Evolutionary conservation across 257 asterid genomes (phyloP).

Genomic region (Nicotiana benthamiana): DNA sequence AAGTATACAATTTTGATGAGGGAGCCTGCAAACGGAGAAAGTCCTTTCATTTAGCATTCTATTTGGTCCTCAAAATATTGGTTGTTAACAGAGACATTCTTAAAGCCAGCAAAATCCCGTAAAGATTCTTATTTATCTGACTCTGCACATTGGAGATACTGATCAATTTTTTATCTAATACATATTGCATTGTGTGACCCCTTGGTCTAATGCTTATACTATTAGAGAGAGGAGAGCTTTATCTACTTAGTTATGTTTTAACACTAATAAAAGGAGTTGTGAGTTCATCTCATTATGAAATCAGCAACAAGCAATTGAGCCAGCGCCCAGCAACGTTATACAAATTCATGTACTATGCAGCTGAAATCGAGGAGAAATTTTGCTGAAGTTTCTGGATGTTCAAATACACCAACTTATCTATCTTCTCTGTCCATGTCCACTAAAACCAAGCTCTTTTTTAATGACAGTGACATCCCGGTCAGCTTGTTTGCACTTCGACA

Average conservation of each 20-base stretch:
- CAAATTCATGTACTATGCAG: not conserved
- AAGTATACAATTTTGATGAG: constrained; percentile 76
- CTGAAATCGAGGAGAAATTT: not conserved
- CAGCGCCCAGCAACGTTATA: not conserved
- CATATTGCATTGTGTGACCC: not conserved
- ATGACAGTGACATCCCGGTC: not conserved
- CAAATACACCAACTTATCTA: not conserved
- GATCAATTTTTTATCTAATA: not conserved
- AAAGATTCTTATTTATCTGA: not conserved
- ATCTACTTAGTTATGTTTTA: not conserved
- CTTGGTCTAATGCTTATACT: not conserved
- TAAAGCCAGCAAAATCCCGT: not conserved
- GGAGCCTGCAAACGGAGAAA: constrained; percentile 43
- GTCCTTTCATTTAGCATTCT: not conserved
- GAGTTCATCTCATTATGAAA: not conserved
- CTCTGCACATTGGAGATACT: not conserved
- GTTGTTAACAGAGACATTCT: not conserved
- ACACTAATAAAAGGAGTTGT: not conserved
- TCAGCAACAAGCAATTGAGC: not conserved
- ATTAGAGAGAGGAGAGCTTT: not conserved
- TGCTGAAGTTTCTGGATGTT: not conserved
- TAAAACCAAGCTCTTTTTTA: not conserved
- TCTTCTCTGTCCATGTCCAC: not conserved
- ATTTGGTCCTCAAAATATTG: not conserved
- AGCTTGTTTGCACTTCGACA: not conserved